phyloP scores from a whole-genome alignment of 2,329 filamentous ascomycete species.

The Aureobasidium zeae region DNA sequence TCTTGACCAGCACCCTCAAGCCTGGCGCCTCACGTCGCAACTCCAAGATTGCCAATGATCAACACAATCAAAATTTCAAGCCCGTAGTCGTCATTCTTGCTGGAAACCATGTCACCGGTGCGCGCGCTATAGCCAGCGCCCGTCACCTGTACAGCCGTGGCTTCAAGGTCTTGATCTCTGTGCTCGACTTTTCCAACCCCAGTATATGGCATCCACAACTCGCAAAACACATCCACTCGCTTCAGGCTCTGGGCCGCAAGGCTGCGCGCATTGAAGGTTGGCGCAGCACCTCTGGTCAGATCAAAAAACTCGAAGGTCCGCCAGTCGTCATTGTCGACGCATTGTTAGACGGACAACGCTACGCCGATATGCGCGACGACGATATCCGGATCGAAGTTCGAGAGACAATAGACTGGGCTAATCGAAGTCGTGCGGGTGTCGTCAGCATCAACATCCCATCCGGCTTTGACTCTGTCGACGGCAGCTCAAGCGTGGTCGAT shows the following conservation, averaged over 20 bases:
- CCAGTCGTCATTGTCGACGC: slow-evolving; percentile 83
- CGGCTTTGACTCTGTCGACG: slow-evolving; percentile 71
- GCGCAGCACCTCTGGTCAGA: slow-evolving; percentile 47
- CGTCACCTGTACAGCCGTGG: slow-evolving; percentile 80
- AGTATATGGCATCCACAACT: slow-evolving; percentile 72
- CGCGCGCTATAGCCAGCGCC: slow-evolving; percentile 73
- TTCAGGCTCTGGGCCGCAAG: slow-evolving; percentile 44
- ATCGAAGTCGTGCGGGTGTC: slow-evolving; percentile 72
- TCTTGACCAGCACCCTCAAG: slow-evolving; percentile 39
- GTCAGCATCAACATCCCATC: slow-evolving; percentile 87
- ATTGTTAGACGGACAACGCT: slow-evolving; percentile 75
- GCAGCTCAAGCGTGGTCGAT: slow-evolving; percentile 56
- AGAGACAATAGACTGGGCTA: slow-evolving; percentile 88
- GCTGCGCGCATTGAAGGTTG: slow-evolving; percentile 59
- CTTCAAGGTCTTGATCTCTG: slow-evolving; percentile 68
- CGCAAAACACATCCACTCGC: slow-evolving; percentile 71
- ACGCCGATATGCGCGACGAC: slow-evolving; percentile 69
- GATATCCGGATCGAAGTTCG: slow-evolving; percentile 77
- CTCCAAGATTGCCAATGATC: slow-evolving; percentile 46
- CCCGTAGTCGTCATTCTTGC: slow-evolving; percentile 69
- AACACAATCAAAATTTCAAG: slow-evolving; percentile 37
- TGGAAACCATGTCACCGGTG: slow-evolving; percentile 87
- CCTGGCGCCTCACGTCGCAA: slow-evolving; percentile 21
- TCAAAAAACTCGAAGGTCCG: slow-evolving; percentile 49
- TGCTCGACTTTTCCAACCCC: slow-evolving; percentile 77